A percentile compares a stretch with the other conserved stretches of the same genome.
Conservation (phyloP, 345 rosid species). For the Passiflora organensis region DNA sequence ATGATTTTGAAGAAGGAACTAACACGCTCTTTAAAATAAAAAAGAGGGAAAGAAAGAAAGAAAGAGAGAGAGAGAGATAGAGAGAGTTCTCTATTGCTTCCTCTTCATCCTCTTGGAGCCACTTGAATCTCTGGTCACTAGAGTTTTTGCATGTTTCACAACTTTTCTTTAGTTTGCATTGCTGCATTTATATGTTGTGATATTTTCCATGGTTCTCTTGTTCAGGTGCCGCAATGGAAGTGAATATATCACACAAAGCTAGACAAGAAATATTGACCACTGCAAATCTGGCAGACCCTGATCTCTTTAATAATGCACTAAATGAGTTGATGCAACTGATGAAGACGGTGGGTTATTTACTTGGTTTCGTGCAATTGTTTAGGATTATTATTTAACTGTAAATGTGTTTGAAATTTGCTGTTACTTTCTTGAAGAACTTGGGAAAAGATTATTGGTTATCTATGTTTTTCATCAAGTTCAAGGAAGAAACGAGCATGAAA, state of each 20-base stretch:
- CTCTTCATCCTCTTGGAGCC: too few relatives aligned
- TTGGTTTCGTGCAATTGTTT: neutral
- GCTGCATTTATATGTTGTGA: neutral
- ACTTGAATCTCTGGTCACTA: too few relatives aligned
- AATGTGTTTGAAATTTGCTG: neutral
- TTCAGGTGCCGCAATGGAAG: conserved; percentile 79
- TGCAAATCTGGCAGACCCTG: conserved; percentile 47
- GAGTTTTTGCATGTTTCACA: too few relatives aligned
- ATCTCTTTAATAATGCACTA: conserved; percentile 61
- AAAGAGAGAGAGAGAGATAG: too few relatives aligned
- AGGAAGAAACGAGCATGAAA: conserved; percentile 55
- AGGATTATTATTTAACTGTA: neutral
- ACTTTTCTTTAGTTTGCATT: too few relatives aligned
- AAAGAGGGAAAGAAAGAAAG: too few relatives aligned
- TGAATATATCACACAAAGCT: conserved; percentile 70
- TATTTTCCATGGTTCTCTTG: conserved; percentile 9
- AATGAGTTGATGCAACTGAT: conserved; percentile 75
- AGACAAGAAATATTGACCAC: conserved; percentile 69
- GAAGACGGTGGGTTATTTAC: conserved; percentile 50
- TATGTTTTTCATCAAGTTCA: conserved; percentile 45
- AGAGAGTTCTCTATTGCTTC: too few relatives aligned
- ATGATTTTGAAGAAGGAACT: too few relatives aligned
- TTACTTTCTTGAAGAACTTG: conserved; percentile 46
- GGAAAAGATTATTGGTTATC: conserved; percentile 32
- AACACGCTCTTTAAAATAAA: too few relatives aligned